Evolutionary conservation across 208 protist genomes (phyloP).

Genomic region (Kentomonas sorsogonicus): DNA sequence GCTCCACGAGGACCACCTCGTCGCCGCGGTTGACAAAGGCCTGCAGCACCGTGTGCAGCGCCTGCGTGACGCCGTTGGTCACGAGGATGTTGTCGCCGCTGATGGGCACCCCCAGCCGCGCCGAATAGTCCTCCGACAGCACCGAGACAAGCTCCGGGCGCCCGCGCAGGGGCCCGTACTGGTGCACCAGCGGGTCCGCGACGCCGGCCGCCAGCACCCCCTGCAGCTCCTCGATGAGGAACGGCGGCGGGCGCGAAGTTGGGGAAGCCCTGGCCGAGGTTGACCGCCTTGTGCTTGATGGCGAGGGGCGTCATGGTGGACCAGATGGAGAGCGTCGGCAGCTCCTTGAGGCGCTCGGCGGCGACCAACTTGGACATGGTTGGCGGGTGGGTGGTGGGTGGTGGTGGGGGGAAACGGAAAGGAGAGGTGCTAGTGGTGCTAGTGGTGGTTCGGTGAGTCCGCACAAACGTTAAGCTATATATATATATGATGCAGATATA

Average conservation of each 20-base stretch:
- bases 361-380: conserved; percentile 20
- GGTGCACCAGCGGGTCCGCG: conserved; percentile 40
- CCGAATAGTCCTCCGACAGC: conserved; percentile 59
- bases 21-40: conserved; percentile 86
- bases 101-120: conserved; percentile 41
- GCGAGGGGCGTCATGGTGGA: conserved; percentile 84
- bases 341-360: conserved; percentile 26
- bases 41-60: conserved; percentile 67
- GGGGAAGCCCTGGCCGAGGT: conserved; percentile 92
- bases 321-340: conserved; percentile 57
- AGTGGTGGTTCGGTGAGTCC: too few relatives aligned
- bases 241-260: conserved; percentile 66
- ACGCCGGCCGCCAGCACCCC: conserved; percentile 31
- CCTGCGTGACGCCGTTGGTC: conserved; percentile 83
- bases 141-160: conserved; percentile 59
- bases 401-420: background rate
- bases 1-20: conserved; percentile 91
- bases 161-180: conserved; percentile 79
- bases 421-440: background rate
- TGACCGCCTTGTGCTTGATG: conserved; percentile 78
- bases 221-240: conserved; percentile 62
- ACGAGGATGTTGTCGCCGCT: conserved; percentile 56
- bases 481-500: too few relatives aligned
- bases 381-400: background rate
- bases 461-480: too few relatives aligned